phyloP scores from a whole-genome alignment of 2,329 filamentous ascomycete species.

The Lachnellula hyalina region DNA sequence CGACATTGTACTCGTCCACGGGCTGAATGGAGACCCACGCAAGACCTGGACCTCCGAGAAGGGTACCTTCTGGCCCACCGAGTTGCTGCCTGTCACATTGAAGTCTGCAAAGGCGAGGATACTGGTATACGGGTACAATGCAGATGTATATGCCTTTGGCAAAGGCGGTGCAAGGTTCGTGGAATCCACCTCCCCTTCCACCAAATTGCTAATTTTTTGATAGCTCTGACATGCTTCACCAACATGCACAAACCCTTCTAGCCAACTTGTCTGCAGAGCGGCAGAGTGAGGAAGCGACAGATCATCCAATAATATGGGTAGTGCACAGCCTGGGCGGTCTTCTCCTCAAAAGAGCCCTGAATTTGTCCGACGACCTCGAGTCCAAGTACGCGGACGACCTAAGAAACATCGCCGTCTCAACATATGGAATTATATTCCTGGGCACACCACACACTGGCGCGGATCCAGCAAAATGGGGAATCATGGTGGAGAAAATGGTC shows the following conservation, averaged over 20 bases:
- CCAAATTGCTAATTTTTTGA: slow-evolving; percentile 24
- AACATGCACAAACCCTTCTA: slow-evolving; percentile 66
- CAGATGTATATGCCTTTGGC: slow-evolving; percentile 49
- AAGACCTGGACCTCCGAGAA: slow-evolving; percentile 54
- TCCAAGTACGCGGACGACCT: slow-evolving; percentile 57
- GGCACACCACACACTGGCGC: slow-evolving; percentile 72
- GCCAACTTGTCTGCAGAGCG: slow-evolving; percentile 58
- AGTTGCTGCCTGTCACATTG: slow-evolving; percentile 59
- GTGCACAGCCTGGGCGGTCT: slow-evolving; percentile 71
- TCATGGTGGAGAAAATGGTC: slow-evolving; percentile 62
- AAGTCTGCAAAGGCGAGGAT: slow-evolving; percentile 55
- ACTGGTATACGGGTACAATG: slow-evolving; percentile 70
- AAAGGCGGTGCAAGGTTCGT: slow-evolving; percentile 37
- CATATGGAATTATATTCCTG: slow-evolving; percentile 70
- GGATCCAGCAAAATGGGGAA: slow-evolving; percentile 62
- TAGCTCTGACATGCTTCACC: slow-evolving; percentile 62
- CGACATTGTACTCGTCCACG: slow-evolving; percentile 67
- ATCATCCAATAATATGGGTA: slow-evolving; percentile 69
- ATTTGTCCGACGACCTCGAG: slow-evolving; percentile 59
- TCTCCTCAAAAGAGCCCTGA: slow-evolving; percentile 63
- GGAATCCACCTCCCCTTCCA: not conserved
- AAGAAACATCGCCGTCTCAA: slow-evolving; percentile 66
- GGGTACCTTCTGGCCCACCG: slow-evolving; percentile 62
- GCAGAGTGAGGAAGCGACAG: slow-evolving; percentile 48
- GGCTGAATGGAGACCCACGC: slow-evolving; percentile 60